phyloP scores from a whole-genome alignment of 148 eudicot genomes.

The Rhododendron williamsianum region DNA sequence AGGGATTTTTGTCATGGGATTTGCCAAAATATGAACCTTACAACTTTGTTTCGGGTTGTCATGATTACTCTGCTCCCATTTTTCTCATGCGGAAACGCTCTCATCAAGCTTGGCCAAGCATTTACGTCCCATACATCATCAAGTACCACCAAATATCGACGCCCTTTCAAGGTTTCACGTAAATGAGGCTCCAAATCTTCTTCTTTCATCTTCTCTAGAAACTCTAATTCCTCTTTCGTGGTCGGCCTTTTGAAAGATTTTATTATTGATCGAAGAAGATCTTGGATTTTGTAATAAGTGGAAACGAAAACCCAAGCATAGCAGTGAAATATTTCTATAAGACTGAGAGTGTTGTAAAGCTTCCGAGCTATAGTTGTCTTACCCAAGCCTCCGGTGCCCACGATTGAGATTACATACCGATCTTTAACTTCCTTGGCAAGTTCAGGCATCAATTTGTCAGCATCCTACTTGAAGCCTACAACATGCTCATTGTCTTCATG shows the following conservation, averaged over 20 bases:
- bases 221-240: background rate
- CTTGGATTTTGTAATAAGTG: background rate
- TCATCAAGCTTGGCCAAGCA: constrained; percentile 6
- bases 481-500: too few species aligned
- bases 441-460: too few species aligned
- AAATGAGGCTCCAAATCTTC: background rate
- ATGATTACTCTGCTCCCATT: constrained; percentile 3
- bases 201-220: constrained; percentile 2
- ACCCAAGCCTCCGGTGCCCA: too few species aligned
- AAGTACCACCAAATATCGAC: constrained; percentile 1
- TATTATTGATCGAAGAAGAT: background rate
- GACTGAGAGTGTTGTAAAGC: background rate
- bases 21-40: too few species aligned
- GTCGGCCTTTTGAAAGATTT: background rate
- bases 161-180: background rate
- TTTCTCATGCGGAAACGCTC: background rate
- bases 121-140: constrained; percentile 12
- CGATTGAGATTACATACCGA: too few species aligned
- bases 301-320: background rate
- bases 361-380: too few species aligned
- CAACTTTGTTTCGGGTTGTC: background rate
- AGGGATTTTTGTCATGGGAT: too few species aligned
- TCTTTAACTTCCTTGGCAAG: too few species aligned
- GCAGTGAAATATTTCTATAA: background rate
- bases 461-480: too few species aligned